Evolutionary conservation across 495 filamentous ascomycete species (phyloP).

Genomic region (Podospora anserina): DNA sequence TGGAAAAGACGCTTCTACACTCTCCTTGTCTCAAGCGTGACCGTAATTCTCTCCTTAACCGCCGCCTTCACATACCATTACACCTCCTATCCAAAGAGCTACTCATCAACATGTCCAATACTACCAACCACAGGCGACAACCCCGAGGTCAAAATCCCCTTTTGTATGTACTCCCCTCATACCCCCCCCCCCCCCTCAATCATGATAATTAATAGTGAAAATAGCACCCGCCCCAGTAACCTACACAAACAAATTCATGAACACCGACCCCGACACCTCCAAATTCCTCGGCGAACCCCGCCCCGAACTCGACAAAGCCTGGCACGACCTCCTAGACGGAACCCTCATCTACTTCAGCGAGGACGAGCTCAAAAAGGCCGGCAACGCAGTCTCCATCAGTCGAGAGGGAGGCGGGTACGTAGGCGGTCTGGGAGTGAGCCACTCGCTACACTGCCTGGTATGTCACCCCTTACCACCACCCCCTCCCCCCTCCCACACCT

Average conservation of each 20-base stretch:
- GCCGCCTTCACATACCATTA: neutral
- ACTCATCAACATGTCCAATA: slow-evolving; percentile 4
- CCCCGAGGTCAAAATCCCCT: slow-evolving; percentile 5
- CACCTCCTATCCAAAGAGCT: neutral
- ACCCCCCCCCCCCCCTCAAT: neutral
- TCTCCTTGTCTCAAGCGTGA: slow-evolving; percentile 2
- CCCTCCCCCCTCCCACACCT: neutral
- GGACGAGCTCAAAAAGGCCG: slow-evolving; percentile 19
- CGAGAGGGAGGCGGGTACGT: slow-evolving; percentile 24
- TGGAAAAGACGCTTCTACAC: slow-evolving; percentile 10
- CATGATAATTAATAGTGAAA: neutral
- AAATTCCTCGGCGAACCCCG: slow-evolving; percentile 25
- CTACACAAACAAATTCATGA: slow-evolving; percentile 20
- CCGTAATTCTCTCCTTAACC: neutral
- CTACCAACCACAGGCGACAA: neutral
- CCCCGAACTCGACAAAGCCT: slow-evolving; percentile 24
- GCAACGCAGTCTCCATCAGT: slow-evolving; percentile 13
- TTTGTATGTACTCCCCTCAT: slow-evolving; percentile 3
- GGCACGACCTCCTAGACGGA: slow-evolving; percentile 21
- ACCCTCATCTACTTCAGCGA: slow-evolving; percentile 17
- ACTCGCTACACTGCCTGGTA: slow-evolving; percentile 27
- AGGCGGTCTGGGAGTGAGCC: slow-evolving; percentile 22
- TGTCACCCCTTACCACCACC: neutral
- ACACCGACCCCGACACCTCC: slow-evolving; percentile 12
- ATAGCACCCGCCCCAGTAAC: slow-evolving; percentile 20